Evolutionary conservation across 1,284 basidiomycete species (phyloP).

Genomic region (Boletus semigastroideus): DNA sequence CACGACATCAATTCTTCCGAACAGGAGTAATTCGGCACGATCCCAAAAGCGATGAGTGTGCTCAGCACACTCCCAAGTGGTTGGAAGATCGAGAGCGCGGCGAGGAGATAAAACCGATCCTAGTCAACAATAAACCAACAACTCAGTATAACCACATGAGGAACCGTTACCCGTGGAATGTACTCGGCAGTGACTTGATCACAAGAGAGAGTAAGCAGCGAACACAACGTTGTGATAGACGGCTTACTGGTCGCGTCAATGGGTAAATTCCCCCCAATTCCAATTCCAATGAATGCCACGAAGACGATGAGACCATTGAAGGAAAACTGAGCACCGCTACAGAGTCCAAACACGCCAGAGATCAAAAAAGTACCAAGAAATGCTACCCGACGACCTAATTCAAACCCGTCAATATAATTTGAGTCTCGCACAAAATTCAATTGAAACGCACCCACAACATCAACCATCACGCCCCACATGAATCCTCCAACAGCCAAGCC

Average conservation of each 20-base stretch:
- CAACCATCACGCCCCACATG: slow-evolving; percentile 16
- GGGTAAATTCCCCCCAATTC: slow-evolving; percentile 18
- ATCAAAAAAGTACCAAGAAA: slow-evolving; percentile 15
- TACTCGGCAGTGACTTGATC: slow-evolving; percentile 17
- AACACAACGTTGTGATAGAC: not conserved
- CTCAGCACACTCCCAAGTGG: slow-evolving; percentile 2
- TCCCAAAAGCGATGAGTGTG: slow-evolving; percentile 9
- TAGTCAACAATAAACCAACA: not conserved
- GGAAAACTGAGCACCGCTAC: slow-evolving; percentile 10
- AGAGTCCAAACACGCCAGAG: slow-evolving; percentile 17
- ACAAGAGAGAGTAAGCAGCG: not conserved
- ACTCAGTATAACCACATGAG: not conserved
- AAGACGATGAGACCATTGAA: slow-evolving; percentile 13
- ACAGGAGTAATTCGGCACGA: slow-evolving; percentile 21
- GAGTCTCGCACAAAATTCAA: not conserved
- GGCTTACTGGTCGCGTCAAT: slow-evolving; percentile 19
- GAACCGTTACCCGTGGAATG: slow-evolving; percentile 11
- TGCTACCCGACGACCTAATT: slow-evolving; percentile 16
- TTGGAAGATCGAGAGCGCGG: slow-evolving; percentile 11
- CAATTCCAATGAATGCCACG: slow-evolving; percentile 11
- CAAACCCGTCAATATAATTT: not conserved
- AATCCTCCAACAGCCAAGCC: slow-evolving; percentile 13
- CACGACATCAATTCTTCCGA: slow-evolving; percentile 15
- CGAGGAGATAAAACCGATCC: slow-evolving; percentile 21
- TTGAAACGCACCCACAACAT: slow-evolving; percentile 16